Evolutionary conservation across 78 protist species (phyloP).

Genomic region (Pigoraptor vietnamica): DNA sequence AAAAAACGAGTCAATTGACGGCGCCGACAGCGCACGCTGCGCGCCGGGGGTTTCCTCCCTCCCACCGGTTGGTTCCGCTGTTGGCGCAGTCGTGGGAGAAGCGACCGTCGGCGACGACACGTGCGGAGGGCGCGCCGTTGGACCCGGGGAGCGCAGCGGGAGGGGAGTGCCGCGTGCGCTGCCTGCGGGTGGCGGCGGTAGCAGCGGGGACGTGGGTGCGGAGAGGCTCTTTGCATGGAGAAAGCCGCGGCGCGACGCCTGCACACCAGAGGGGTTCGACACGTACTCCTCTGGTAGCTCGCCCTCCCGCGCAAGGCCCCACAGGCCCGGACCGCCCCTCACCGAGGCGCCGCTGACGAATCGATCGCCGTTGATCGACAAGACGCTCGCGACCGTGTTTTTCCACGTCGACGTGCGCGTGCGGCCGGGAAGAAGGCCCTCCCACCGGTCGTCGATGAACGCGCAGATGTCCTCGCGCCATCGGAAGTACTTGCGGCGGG

Average conservation of each 20-base stretch:
- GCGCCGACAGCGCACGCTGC: too few species aligned
- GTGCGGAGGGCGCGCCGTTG: too few species aligned
- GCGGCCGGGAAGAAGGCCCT: background rate
- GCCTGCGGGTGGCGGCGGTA: too few species aligned
- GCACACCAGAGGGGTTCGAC: background rate
- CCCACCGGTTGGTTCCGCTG: too few species aligned
- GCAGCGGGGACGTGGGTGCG: too few species aligned
- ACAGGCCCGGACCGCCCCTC: background rate
- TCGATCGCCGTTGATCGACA: background rate
- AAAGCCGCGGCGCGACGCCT: background rate
- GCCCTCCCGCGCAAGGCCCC: background rate
- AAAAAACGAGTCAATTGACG: too few species aligned
- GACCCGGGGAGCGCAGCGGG: too few species aligned
- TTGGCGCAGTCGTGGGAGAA: too few species aligned
- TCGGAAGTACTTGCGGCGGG: background rate
- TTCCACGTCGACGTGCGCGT: background rate
- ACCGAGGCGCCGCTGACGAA: background rate
- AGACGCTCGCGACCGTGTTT: background rate
- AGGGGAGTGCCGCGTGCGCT: too few species aligned
- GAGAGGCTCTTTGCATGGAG: background rate
- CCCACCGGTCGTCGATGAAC: background rate
- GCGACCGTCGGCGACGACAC: too few species aligned
- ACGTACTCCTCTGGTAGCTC: background rate
- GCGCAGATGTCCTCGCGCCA: background rate
- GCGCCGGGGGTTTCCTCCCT: too few species aligned